phyloP scores from a whole-genome alignment of 2,329 filamentous ascomycete genomes.

The Stagonosporopsis tanaceti region DNA sequence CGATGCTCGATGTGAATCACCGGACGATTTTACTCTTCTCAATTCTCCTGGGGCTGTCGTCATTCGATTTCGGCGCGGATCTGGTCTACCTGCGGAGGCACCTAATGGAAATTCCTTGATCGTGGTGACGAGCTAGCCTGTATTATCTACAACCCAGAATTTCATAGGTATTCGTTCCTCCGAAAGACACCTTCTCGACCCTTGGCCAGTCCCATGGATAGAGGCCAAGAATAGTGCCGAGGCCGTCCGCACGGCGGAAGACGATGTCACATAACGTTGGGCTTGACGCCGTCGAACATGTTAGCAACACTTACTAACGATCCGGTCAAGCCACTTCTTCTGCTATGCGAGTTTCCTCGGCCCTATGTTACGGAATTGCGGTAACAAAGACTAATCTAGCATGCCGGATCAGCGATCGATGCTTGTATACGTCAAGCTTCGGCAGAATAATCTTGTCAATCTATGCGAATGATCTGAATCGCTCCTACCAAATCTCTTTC shows the following conservation, averaged over 20 bases:
- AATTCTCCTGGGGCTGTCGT: neutral
- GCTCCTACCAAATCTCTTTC: neutral
- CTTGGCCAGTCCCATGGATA: neutral
- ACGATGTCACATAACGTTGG: neutral
- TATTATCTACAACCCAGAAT: neutral
- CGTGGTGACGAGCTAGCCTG: no score
- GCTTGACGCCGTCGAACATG: neutral
- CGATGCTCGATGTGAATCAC: neutral
- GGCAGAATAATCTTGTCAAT: slow-evolving; percentile 4
- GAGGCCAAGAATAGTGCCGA: neutral
- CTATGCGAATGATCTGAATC: neutral
- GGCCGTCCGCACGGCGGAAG: no score
- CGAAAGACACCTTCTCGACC: neutral
- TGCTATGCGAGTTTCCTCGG: neutral
- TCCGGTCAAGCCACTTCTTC: neutral
- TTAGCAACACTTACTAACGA: neutral
- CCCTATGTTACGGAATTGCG: neutral
- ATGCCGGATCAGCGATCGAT: slow-evolving; percentile 3
- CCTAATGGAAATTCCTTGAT: neutral
- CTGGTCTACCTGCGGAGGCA: no score
- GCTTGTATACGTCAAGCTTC: slow-evolving; percentile 3
- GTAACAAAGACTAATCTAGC: neutral
- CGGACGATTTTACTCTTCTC: neutral
- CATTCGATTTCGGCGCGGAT: neutral
- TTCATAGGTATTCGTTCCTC: neutral